These are phyloP conservation scores for Leishmania lainsoni DNA, from an alignment of 208 protist species.

Conservation along the genomic window DNA sequence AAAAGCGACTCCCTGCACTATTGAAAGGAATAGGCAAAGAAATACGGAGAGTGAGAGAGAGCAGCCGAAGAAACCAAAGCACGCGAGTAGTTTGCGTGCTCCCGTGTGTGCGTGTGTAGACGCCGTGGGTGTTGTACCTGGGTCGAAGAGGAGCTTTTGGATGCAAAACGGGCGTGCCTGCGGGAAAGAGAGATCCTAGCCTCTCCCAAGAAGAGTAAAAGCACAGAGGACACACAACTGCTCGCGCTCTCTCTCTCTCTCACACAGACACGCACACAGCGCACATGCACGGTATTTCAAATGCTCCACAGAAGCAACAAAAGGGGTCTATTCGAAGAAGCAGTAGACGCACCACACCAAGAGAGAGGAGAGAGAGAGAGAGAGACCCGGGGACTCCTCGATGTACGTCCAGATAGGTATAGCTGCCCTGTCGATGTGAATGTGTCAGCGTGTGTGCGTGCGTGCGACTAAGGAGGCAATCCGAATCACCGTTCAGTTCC, in stretches of 20 bases:
- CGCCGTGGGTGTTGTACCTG: neutral
- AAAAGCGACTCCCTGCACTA: neutral
- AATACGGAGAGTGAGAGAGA: neutral
- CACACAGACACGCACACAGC: neutral
- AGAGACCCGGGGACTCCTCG: neutral
- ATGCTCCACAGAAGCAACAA: too few relatives aligned
- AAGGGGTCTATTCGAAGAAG: neutral
- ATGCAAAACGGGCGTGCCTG: neutral
- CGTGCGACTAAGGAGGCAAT: neutral
- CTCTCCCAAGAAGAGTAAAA: neutral
- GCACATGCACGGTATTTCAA: neutral
- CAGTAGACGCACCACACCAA: neutral
- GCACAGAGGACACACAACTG: neutral
- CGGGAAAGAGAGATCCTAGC: neutral
- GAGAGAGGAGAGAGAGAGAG: slow-evolving; percentile 8
- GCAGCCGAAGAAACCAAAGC: neutral
- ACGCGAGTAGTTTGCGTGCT: neutral
- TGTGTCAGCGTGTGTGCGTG: too few relatives aligned
- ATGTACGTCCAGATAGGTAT: neutral
- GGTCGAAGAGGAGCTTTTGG: neutral
- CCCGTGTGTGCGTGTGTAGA: neutral
- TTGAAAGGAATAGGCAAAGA: slow-evolving; percentile 2
- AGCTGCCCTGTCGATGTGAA: neutral
- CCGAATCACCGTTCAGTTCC: neutral
- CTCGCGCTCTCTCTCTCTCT: neutral